These are phyloP conservation scores for Benincasa hispida DNA, from an alignment of 306 rosid species.

Conservation along the genomic window DNA sequence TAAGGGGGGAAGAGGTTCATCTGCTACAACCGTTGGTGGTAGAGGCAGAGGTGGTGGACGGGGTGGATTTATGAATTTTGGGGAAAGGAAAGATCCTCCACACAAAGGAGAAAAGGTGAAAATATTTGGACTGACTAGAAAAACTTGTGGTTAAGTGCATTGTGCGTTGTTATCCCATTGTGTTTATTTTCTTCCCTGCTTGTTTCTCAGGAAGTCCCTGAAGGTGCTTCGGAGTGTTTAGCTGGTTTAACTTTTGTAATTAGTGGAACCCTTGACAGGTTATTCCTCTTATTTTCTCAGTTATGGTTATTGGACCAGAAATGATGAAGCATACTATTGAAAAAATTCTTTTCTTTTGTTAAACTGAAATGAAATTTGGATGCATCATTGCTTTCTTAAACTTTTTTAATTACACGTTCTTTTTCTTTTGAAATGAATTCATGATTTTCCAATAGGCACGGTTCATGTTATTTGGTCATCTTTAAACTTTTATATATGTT, in stretches of 20 bases:
- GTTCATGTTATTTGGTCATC: not conserved
- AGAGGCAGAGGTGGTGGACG: slow-evolving; percentile 91
- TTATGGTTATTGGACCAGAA: not conserved
- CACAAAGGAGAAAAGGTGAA: slow-evolving; percentile 93
- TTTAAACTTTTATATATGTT: not conserved
- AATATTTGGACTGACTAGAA: slow-evolving; percentile 6
- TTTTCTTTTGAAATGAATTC: not conserved
- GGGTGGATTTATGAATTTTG: slow-evolving; percentile 91
- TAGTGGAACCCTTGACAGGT: slow-evolving; percentile 99
- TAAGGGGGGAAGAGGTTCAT: slow-evolving; percentile 65
- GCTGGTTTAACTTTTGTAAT: slow-evolving; percentile 82
- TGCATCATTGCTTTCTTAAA: not conserved
- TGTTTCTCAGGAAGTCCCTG: slow-evolving; percentile 81
- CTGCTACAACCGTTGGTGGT: slow-evolving; percentile 47
- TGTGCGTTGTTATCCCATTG: not conserved
- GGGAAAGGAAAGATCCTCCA: slow-evolving; percentile 95
- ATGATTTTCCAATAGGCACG: not conserved
- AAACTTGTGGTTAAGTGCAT: not conserved
- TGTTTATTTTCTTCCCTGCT: slow-evolving; percentile 15
- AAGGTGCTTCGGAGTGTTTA: slow-evolving; percentile 82
- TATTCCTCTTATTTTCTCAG: not conserved
- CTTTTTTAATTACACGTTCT: not conserved
- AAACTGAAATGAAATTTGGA: not conserved
- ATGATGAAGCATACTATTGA: not conserved
- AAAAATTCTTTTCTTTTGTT: not conserved